Evolutionary conservation across 306 rosid species (phyloP), one percentile per base, ranked within the genome.

Genomic region (Lathyrus tuberosus): DNA sequence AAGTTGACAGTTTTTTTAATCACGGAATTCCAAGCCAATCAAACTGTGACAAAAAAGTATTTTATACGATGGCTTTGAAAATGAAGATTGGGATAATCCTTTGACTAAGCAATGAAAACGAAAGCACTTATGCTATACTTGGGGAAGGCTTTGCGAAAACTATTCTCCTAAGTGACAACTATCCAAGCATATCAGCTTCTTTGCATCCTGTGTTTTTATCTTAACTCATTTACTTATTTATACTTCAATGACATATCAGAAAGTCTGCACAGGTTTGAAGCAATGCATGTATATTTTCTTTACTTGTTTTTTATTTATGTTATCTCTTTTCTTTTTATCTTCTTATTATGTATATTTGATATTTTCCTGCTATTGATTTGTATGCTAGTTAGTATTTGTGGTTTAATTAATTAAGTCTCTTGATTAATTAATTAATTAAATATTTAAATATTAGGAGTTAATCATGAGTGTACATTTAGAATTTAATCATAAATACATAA

Each of bases 131-230:
- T 77, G 86, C 86, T 57, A 79, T 84, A 75, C 89, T 88, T 18
- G 95, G 90, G 53, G 98, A 94, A 77, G 98, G 98, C 15, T 90
- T 90, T 83, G 92, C 95, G 0, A 94, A 94, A 88, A 73, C 90
- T 83, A 96, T 94, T 87, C 97, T 94, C 51, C 71, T 90, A 52
- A 85, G 97, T 79, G 90, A 80, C 76, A 83, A 81, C 48, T 90
- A 84, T 76, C 88, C 88, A 48, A 79, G 86, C 84, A 70, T 94
- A 69, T 82, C 91, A 3, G 56, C 82, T 76, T 79, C 90, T 75
- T 82, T 90, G 78, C 87, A 87, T 74, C 89, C 92, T 35, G 77
- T 89, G 75, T 72, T 90, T 69, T 71, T 94, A 79, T 78, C 87
- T 30, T 87, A 87, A 82, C 92, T 94, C 78, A 70, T 94, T 62